Base-by-base conservation (phyloP, 2,329 filamentous ascomycete species). In the Fusarium incarnatum region DNA sequence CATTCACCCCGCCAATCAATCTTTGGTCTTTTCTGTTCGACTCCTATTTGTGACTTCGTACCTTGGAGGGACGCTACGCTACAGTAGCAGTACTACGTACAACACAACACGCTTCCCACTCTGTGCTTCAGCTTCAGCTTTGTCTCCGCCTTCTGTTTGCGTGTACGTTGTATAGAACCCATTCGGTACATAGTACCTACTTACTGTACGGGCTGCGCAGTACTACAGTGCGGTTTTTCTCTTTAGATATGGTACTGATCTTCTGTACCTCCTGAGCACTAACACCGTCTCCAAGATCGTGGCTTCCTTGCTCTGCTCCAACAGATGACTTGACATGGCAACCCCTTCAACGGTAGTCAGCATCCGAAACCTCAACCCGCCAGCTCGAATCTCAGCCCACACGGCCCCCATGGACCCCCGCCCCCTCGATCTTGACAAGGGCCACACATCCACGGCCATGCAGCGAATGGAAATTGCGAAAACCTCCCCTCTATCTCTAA, bases 371-470 rank as follows among this genome's bases (percentile, higher is more conserved):
- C 69, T 72, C 67, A 53, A 49, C 55, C 70, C 47, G 62, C 47
- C 68, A 75, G 49, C 73, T 75, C 66, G 66, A 75, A 73, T 75
- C 73, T 75, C 72, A 75, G 73, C 68, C 73, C 73, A 75, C 66
- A 74, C 66, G 54, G 65, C 45, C 63, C 61, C 48, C 56, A 54
- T 47, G 40, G 49, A 42, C 37, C 48, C 66, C 66, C 64, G 55
- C 57, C 67, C 60, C 64, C 56, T 62, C 70, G 70, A 73, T 71
- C 70, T 72, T 65, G 67, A 75, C 70, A 67, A 71, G 71, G 66
- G 56, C 64, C 34, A 62, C 53, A 62, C 47, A 54, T 44, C 53
- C 62, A 58, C 63, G n/a, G 12, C 16, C 32, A 59, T 27, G 47
- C n/a, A 70, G 52, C 64, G 54, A 70, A 70, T 73, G 55, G 55